Base-by-base conservation (phyloP, 805 yeast species). In the Kluyveromyces starmeri region DNA sequence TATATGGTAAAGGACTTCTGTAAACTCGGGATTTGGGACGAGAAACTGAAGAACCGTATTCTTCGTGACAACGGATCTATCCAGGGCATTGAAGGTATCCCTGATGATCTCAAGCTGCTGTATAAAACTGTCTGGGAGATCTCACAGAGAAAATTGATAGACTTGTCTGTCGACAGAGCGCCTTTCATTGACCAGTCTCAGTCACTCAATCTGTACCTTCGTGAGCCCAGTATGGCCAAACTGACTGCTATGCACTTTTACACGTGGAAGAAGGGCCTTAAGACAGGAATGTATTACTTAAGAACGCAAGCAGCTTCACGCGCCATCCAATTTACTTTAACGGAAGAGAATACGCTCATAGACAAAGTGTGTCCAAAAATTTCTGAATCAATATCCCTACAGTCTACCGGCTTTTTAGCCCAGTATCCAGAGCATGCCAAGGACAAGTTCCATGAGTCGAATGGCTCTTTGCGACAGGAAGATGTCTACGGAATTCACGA, bases 101-200 rank as follows among this genome's bases (percentile, higher is more conserved):
- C 96, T 5, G 64, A 64, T 9, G 79, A 78, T 23, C 48, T 86
- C 35, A 85, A 83, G 55, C 67, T 63, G 3, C 59, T 88, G n/a
- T 85, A 88, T 64, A 83, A 79, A 57, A 88, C 97, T 0, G 96
- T 86, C 4, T 88, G 97, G 97, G 97, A 88, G 60, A 74, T 89
- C 33, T 75, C 94, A 28, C 97, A 88, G 59, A 78, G 75, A 59
- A 68, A 70, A 9, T 69, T 89, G 40, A 78, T 88, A 38, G 94
- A 86, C 47, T 70, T 86, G 83, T 78, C 85, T 36, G 81, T 84
- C 38, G 86, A 76, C 51, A 71, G 92, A 62, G 77, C 84, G 40
- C 80, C 84, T n/a, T 81, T 70, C 58, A 75, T 81, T 52, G 89
- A 81, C 59, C 97, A 89, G 65, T 83, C 95, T 24, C 97, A 89